Evolutionary conservation across 495 filamentous ascomycete genomes (phyloP), one percentile per base, ranked within the genome.

Genomic region (Penicillium riverlandense): DNA sequence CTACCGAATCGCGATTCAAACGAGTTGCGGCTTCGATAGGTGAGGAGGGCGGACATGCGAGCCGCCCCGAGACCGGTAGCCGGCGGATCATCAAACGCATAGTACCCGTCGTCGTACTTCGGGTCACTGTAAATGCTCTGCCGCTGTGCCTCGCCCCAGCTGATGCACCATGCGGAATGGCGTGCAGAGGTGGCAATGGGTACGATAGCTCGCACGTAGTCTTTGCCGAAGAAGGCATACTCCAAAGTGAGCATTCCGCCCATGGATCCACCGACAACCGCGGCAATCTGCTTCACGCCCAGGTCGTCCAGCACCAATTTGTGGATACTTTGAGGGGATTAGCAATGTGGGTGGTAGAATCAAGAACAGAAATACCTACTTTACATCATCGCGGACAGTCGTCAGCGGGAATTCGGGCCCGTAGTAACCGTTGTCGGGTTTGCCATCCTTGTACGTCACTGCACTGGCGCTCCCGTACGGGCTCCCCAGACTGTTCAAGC

Each of bases 81-180:
- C 8, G 92, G 92, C 16, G 91, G 89, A 46, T 95, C 85, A 34
- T 79, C 72, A 54, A 91, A 86, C 4, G 80, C 56, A 59, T 96
- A 98, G 64, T 96, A 98, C 7, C 92, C 92, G 61, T 97, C 88
- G 40, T 95, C 88, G 62, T 98, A 98, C 67, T 96, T 96, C 14
- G 92, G 92, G 56, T 98, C 92, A 48, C 87, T 88, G 66, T 96
- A 98, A 59, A 98, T 98, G 72, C 88, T 94, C 65, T 98, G 92
- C 40, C 92, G 72, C 67, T 98, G 92, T 15, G 92, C 91, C 64
- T 98, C 92, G 35, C 92, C 90, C 92, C 92, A 97, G 65, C 89
- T 95, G 54, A 98, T 98, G 34, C 92, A 88, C 92, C 92, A 98
- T n/a, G 92, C 92, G 48, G 90, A 95, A 58, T 97, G 92, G 9